Percentiles rank a stretch among this genome's conserved stretches.
phyloP scores from a whole-genome alignment of 345 rosid genomes.

The Brassica incana region DNA sequence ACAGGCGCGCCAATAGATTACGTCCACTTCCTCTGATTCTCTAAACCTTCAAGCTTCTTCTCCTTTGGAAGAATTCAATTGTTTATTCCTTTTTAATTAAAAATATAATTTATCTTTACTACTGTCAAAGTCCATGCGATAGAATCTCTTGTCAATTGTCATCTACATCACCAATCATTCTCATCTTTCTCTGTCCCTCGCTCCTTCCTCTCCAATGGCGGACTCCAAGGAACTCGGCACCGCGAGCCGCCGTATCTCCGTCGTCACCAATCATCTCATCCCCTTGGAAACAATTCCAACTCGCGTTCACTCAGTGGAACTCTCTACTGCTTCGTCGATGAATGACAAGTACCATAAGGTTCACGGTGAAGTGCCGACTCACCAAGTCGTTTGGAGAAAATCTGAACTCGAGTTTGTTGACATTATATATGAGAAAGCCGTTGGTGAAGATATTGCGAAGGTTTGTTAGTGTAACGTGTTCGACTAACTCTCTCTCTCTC shows the following conservation, averaged over 20 bases:
- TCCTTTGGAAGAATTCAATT: neutral
- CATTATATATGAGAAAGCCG: conserved; percentile 79
- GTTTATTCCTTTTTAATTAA: neutral
- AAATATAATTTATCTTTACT: neutral
- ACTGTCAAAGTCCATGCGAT: conserved; percentile 3
- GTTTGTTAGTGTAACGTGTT: conserved; percentile 40
- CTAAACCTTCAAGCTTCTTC: conserved; percentile 2
- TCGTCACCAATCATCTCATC: conserved; percentile 56
- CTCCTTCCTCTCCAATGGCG: conserved; percentile 32
- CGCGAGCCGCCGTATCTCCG: conserved; percentile 53
- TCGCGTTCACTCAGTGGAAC: conserved; percentile 29
- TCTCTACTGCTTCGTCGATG: conserved; percentile 49
- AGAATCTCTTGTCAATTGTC: neutral
- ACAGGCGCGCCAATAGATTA: conserved; percentile 26
- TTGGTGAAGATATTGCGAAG: conserved; percentile 87
- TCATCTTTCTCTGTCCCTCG: conserved; percentile 15
- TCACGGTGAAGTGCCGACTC: conserved; percentile 66
- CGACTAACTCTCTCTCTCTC: neutral
- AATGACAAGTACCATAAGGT: conserved; percentile 67
- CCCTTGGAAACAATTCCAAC: conserved; percentile 19
- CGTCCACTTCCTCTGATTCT: conserved; percentile 40
- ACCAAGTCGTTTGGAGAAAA: conserved; percentile 62
- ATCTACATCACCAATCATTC: neutral
- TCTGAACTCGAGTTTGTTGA: conserved; percentile 52
- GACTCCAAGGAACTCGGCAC: conserved; percentile 39